phyloP scores from a whole-genome alignment of 305 asterid species.

The Fraxinus xanthoxyloides region DNA sequence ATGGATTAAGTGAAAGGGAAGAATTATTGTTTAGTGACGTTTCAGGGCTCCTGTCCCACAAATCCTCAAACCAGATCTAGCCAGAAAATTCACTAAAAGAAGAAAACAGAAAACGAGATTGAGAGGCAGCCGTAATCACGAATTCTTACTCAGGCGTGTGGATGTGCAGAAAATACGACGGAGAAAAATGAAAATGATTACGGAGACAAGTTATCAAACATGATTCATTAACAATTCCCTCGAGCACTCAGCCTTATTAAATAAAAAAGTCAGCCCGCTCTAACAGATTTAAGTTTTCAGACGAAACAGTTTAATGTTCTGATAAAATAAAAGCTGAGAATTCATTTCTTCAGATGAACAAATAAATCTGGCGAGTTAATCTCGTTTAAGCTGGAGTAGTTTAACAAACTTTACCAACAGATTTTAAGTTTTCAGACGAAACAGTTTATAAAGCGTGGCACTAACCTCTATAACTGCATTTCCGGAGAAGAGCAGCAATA shows the following conservation, averaged over 20 bases:
- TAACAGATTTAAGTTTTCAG: not conserved
- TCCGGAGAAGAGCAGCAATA: constrained; percentile 50
- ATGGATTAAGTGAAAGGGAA: not conserved
- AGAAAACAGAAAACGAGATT: not conserved
- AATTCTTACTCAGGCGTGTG: not conserved
- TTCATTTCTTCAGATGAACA: not conserved
- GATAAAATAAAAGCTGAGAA: not conserved
- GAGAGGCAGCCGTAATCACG: not conserved
- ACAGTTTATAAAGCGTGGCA: not conserved
- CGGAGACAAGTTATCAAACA: not conserved
- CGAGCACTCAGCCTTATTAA: not conserved
- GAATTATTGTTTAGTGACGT: not conserved
- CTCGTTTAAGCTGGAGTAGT: not conserved
- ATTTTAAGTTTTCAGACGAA: no score
- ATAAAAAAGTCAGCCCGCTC: not conserved
- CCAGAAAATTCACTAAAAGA: not conserved
- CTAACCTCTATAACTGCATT: constrained; percentile 56
- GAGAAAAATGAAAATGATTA: not conserved
- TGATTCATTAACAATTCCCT: not conserved
- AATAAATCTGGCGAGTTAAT: not conserved
- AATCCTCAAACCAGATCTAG: not conserved
- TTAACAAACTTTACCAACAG: not conserved
- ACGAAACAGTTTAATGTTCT: not conserved
- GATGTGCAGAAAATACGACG: not conserved
- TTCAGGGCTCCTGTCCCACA: not conserved